These are phyloP conservation scores for Eucalyptus viminalis DNA, from an alignment of 345 rosid genomes.

Conservation along the genomic window DNA sequence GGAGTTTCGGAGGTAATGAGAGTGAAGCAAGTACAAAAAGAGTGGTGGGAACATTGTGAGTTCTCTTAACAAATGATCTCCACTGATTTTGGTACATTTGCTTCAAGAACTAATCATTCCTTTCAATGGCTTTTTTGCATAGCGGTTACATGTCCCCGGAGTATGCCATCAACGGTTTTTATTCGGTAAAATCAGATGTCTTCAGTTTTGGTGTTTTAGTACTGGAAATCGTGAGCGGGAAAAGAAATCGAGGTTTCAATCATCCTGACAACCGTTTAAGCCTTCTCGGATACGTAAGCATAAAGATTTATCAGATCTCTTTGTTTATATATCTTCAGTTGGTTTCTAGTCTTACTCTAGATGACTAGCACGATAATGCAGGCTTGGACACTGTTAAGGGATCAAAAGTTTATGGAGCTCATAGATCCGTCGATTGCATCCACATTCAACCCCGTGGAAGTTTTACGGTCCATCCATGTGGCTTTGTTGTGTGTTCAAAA, in stretches of 20 bases:
- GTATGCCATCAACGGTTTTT: constrained; percentile 3
- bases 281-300: background rate
- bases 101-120: background rate
- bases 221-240: constrained; percentile 13
- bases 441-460: background rate
- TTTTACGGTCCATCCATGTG: background rate
- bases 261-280: background rate
- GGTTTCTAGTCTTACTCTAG: background rate
- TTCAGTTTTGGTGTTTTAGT: constrained; percentile 19
- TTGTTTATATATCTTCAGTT: background rate
- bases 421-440: background rate
- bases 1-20: background rate
- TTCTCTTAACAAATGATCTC: background rate
- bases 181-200: constrained; percentile 12
- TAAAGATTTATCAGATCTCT: background rate
- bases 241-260: constrained; percentile 2
- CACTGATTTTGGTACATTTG: background rate
- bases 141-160: constrained; percentile 25
- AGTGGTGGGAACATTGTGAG: background rate
- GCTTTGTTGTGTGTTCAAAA: background rate
- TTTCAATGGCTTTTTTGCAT: background rate
- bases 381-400: background rate
- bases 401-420: background rate
- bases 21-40: background rate
- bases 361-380: background rate